Conservation (phyloP, 2,329 filamentous ascomycete genomes). For the Exophiala spinifera region DNA sequence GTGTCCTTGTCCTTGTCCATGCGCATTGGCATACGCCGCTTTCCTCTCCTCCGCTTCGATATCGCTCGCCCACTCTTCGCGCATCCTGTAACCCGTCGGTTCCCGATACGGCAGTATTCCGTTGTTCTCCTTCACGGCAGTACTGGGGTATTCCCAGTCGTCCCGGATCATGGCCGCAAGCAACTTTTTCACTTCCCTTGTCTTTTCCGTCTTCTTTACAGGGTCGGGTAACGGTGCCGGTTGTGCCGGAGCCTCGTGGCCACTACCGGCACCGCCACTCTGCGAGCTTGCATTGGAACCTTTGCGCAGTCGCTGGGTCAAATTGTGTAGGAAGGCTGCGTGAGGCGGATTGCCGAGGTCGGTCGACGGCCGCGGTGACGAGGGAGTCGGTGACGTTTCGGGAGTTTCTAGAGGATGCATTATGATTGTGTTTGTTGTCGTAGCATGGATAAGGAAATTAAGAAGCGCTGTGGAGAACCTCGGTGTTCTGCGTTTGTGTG, state of each 20-base stretch:
- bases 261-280: no score
- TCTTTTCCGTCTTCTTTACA: constrained; percentile 19
- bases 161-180: constrained; percentile 23
- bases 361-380: constrained; percentile 1
- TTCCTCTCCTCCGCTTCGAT: constrained; percentile 17
- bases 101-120: constrained; percentile 12
- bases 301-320: constrained; percentile 27
- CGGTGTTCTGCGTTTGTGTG: no score
- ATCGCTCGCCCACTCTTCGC: constrained; percentile 27
- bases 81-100: constrained; percentile 22
- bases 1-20: neutral
- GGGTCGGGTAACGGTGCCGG: constrained; percentile 3
- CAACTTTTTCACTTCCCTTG: constrained; percentile 22
- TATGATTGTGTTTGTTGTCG: neutral
- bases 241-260: neutral
- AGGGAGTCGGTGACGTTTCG: neutral
- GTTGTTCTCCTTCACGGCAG: constrained; percentile 4
- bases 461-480: no score
- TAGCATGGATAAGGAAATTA: neutral
- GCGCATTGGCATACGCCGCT: neutral
- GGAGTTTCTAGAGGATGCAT: constrained; percentile 8
- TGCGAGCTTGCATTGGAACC: constrained; percentile 26
- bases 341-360: constrained; percentile 3
- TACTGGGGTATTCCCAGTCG: constrained; percentile 29
- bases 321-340: constrained; percentile 23